Conservation (phyloP, 2,329 filamentous ascomycete genomes). For the Diaporthe vexans region DNA sequence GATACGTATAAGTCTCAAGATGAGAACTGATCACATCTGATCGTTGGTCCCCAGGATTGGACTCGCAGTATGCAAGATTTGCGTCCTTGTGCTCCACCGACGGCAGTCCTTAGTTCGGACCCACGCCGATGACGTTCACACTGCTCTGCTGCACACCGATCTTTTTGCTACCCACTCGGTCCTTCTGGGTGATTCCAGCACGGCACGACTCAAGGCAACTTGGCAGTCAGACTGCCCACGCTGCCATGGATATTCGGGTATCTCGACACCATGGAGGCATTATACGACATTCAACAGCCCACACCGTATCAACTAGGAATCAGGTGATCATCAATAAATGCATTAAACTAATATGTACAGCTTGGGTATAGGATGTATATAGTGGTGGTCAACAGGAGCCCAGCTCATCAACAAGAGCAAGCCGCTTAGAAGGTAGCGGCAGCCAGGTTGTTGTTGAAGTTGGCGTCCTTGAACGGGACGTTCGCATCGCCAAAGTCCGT, state of each 20-base stretch:
- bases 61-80: slow-evolving; percentile 5
- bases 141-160: neutral
- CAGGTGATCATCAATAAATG: too few species aligned
- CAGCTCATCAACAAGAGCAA: neutral
- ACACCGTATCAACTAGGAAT: rapidly evolving
- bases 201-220: neutral
- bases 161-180: neutral
- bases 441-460: slow-evolving; percentile 32
- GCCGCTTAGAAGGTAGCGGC: slow-evolving; percentile 28
- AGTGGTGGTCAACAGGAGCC: neutral
- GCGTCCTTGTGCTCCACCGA: neutral
- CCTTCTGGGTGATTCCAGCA: neutral
- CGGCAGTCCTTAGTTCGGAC: slow-evolving; percentile 13
- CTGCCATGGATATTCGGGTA: too few species aligned
- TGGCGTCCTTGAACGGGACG: slow-evolving; percentile 39
- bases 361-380: neutral
- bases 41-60: neutral
- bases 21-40: neutral
- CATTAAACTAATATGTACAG: slow-evolving; percentile 17
- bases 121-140: slow-evolving; percentile 7
- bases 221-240: neutral
- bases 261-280: neutral
- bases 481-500: slow-evolving; percentile 54
- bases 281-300: too few species aligned
- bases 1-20: neutral